Evolutionary conservation across 1,139 yeast species (phyloP), one percentile per base, ranked within the genome.

Genomic region (Protomyces inouyei): DNA sequence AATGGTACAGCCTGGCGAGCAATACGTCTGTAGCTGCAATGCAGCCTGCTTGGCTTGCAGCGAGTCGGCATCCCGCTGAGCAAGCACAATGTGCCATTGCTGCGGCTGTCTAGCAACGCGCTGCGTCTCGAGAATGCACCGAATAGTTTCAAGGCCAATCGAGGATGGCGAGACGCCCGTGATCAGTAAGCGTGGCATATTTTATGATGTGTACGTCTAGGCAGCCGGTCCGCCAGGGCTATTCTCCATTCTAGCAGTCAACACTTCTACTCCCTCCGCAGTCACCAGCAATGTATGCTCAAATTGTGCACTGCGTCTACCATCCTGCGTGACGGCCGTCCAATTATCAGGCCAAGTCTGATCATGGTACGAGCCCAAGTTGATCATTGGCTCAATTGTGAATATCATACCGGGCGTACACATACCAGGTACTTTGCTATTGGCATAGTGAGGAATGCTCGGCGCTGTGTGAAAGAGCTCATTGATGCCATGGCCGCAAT

Each of bases 301-400:
- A 72, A 95, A 95, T 76, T 95, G 99, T 0, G 99, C 98, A 70
- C 93, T 86, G 67, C 82, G 79, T 73, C 85, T 84, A 64, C 98
- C 98, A 73, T 93, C 98, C 65, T 83, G 85, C 21, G 98, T 93
- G 32, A 85, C 83, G 0, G 96, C 84, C 12, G 99, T 95, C 99
- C 99, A 95, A 76, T 89, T 88, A 75, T 95, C 99, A 0, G 98
- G 98, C 99, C 99, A 95, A 61, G 85, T 80, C 66, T 82, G 77
- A 75, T 92, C 98, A 72, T 83, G 83, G 78, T 84, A 86, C 0
- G 87, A 79, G n/a, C 98, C 98, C 69, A 86, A 79, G 73, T 90
- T 88, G 71, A 95, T 83, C 99, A 95, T 95, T 55, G 99, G 99
- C 77, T 95, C 99, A 67, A 95, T 91, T 23, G 99, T 95, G 78